phyloP scores from a whole-genome alignment of 164 flowering plant genomes.

The Berberis thunbergii region DNA sequence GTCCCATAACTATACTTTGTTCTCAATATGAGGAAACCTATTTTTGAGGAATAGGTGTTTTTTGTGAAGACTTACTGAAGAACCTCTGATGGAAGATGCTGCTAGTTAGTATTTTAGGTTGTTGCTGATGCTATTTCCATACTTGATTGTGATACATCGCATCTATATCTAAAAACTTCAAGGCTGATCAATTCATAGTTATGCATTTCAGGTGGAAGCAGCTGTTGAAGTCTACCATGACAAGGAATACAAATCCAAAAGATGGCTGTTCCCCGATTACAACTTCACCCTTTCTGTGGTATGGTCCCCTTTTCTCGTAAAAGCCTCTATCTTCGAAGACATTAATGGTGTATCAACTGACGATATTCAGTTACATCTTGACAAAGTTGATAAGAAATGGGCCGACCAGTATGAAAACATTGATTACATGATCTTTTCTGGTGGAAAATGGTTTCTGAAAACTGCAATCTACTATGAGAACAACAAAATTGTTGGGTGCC shows the following conservation, averaged over 20 bases:
- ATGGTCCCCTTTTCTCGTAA: slow-evolving; percentile 81
- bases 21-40: too few relatives aligned
- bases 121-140: neutral
- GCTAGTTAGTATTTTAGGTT: neutral
- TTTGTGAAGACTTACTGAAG: too few relatives aligned
- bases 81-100: neutral
- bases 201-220: slow-evolving; percentile 47
- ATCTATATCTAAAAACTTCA: too few relatives aligned
- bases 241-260: slow-evolving; percentile 43
- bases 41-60: too few relatives aligned
- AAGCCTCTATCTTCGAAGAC: slow-evolving; percentile 73
- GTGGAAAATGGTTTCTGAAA: slow-evolving; percentile 94
- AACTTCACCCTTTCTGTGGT: slow-evolving; percentile 61
- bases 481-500: slow-evolving; percentile 59
- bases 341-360: slow-evolving; percentile 67
- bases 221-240: slow-evolving; percentile 75
- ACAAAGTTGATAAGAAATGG: slow-evolving; percentile 69
- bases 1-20: too few relatives aligned
- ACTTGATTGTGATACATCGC: neutral
- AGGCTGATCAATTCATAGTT: slow-evolving; percentile 2
- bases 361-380: slow-evolving; percentile 62
- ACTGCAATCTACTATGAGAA: slow-evolving; percentile 70
- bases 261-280: slow-evolving; percentile 69
- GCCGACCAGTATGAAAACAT: slow-evolving; percentile 31
- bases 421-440: slow-evolving; percentile 63